Conservation (phyloP, 2,329 filamentous ascomycete species). For the Microdochium nivale region DNA sequence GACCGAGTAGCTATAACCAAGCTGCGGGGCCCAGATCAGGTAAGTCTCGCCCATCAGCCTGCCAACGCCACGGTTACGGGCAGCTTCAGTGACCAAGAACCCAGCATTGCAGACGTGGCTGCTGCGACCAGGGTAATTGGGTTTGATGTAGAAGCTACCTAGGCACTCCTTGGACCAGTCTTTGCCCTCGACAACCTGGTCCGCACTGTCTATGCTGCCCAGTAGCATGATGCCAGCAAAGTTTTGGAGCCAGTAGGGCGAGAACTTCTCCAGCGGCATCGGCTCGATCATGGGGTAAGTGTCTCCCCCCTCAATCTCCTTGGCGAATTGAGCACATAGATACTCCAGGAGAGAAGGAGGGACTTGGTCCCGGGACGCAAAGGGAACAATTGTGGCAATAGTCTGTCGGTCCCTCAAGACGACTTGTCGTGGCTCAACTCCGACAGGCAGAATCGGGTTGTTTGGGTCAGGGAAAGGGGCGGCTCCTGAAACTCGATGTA, state of each 20-base stretch:
- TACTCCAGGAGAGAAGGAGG: constrained; percentile 67
- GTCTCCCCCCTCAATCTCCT: constrained; percentile 85
- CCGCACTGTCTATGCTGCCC: constrained; percentile 58
- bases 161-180: constrained; percentile 79
- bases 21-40: constrained; percentile 70
- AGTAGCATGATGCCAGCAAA: constrained; percentile 84
- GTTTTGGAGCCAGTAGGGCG: constrained; percentile 82
- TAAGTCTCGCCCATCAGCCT: constrained; percentile 70
- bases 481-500: constrained; percentile 60
- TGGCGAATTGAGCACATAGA: constrained; percentile 75
- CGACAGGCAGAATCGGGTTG: constrained; percentile 55
- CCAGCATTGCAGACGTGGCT: constrained; percentile 86
- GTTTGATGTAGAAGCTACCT: constrained; percentile 90
- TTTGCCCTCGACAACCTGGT: constrained; percentile 47
- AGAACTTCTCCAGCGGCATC: constrained; percentile 67
- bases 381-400: constrained; percentile 74
- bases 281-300: constrained; percentile 83
- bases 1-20: constrained; percentile 83
- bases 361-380: constrained; percentile 69
- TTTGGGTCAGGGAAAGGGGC: constrained; percentile 55
- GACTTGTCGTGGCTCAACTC: constrained; percentile 67
- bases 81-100: constrained; percentile 66
- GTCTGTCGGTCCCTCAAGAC: constrained; percentile 78
- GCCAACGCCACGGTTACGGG: constrained; percentile 66
- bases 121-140: constrained; percentile 84